These are phyloP conservation scores for Cladosporium sp. DNA, from an alignment of 2,329 filamentous ascomycete genomes.

Conservation along the genomic window DNA sequence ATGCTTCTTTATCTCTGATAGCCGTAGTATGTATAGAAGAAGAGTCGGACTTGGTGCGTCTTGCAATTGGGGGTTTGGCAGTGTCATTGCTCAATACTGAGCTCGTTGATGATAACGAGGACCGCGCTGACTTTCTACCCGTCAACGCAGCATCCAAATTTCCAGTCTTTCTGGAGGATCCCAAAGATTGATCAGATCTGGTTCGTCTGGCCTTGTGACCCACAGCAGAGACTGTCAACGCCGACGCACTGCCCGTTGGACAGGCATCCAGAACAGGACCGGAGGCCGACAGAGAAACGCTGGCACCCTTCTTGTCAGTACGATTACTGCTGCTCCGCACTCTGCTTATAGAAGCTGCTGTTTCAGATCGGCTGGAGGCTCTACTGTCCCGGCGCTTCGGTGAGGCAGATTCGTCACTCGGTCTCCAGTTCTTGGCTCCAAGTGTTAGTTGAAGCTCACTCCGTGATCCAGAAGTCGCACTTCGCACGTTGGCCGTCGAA, in stretches of 20 bases:
- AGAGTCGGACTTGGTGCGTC: background rate
- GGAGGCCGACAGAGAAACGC: background rate
- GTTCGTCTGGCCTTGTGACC: background rate
- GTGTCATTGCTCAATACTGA: background rate
- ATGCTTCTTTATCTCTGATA: background rate
- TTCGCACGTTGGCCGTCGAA: background rate
- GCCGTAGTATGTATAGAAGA: background rate
- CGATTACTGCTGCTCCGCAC: background rate
- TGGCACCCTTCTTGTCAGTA: background rate
- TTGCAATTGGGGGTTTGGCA: background rate
- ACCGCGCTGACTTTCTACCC: background rate
- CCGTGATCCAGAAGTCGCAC: background rate
- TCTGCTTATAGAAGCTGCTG: background rate
- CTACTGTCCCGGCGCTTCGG: background rate
- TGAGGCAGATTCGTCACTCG: background rate
- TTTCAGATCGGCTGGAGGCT: background rate
- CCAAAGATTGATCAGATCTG: background rate
- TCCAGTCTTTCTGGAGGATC: background rate
- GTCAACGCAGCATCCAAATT: background rate
- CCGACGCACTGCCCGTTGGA: background rate
- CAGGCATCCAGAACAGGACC: background rate
- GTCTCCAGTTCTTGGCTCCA: background rate
- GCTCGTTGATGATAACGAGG: background rate
- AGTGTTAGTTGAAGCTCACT: background rate
- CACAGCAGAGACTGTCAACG: background rate